Conservation (phyloP, 2,329 filamentous ascomycete species). For the Ascochyta pisi region DNA sequence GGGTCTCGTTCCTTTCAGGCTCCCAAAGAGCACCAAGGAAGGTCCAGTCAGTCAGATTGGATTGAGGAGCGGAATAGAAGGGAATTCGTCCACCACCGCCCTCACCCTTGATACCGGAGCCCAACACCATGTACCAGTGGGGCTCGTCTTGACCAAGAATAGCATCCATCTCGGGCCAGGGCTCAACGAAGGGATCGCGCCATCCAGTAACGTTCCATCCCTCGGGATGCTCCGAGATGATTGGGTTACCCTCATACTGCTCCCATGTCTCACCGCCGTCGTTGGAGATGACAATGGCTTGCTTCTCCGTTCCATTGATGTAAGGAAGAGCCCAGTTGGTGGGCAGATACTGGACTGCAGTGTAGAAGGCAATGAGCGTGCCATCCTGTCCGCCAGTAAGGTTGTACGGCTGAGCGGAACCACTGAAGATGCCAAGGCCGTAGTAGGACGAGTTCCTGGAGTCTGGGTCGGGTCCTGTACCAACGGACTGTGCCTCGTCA, state of each 20-base stretch:
- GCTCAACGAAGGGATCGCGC: constrained; percentile 43
- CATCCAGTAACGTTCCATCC: constrained; percentile 55
- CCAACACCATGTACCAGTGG: constrained; percentile 56
- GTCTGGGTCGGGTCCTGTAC: constrained; percentile 45
- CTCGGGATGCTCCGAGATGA: constrained; percentile 52
- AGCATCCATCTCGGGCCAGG: constrained; percentile 53
- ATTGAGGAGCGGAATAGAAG: constrained; percentile 55
- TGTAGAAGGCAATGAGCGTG: constrained; percentile 57
- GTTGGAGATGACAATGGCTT: constrained; percentile 53
- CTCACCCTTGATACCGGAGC: constrained; percentile 56
- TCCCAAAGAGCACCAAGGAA: constrained; percentile 57
- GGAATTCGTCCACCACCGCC: constrained; percentile 56
- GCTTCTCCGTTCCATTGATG: constrained; percentile 54
- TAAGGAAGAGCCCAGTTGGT: constrained; percentile 56
- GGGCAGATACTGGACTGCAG: constrained; percentile 54
- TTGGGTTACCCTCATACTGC: constrained; percentile 55
- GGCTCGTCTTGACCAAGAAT: constrained; percentile 52
- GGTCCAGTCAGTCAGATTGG: constrained; percentile 55
- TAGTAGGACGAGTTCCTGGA: constrained; percentile 54
- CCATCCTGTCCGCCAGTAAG: constrained; percentile 55
- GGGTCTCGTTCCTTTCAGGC: constrained; percentile 51
- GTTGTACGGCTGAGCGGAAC: constrained; percentile 59
- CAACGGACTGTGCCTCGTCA: constrained; percentile 49
- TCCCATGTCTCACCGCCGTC: constrained; percentile 58
- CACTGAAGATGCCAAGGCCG: constrained; percentile 61